Base-by-base conservation (phyloP, 2,329 filamentous ascomycete genomes). In the Aspergillus piperis region DNA sequence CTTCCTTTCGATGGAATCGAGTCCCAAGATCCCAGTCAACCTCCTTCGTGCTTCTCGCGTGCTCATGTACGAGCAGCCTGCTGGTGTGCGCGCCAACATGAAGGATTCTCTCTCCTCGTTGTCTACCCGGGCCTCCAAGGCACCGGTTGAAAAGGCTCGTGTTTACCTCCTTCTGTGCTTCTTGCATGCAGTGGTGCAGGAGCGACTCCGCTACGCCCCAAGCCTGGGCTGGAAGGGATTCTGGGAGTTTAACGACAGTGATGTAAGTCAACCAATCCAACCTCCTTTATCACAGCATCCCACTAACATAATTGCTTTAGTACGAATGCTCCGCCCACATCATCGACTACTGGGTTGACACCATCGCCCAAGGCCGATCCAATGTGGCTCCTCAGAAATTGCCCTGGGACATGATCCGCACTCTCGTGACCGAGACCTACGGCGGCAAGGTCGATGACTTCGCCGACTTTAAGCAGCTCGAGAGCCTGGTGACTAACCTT, bases 181-280 rank as follows among this genome's bases (percentile, higher is more conserved):
- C 84, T 75, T 99, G 69, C 95, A 99, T 74, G 96, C 95, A 6
- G 93, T 99, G 39, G 88, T 97, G 10, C 95, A 99, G 76, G 95
- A 99, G 77, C 85, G 96, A 68, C 82, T 99, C 64, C 90, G 95
- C 64, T 99, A 99, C 75, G 93, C 94, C 23, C 96, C 95, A 0
- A 94, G 85, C 59, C 82, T 99, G 58, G 95, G 95, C 62, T 99
- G 95, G 95, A 97, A 96, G 81, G 92, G 92, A 57, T 96, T 97
- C 84, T 99, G 96, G 95, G 96, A 99, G 78, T 99, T 99, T 78
- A 99, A 99, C 74, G 96, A 99, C 77, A 96, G 93, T 69, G 95
- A 99, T 78, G 91, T 96, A 86, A 90, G 91, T 88, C 66, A n/a
- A n/a, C 52, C 10, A 8, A 11, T 21, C 49, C 21, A 32, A 15